phyloP scores from a whole-genome alignment of 2,329 filamentous ascomycete genomes.

The Calonectria montana region DNA sequence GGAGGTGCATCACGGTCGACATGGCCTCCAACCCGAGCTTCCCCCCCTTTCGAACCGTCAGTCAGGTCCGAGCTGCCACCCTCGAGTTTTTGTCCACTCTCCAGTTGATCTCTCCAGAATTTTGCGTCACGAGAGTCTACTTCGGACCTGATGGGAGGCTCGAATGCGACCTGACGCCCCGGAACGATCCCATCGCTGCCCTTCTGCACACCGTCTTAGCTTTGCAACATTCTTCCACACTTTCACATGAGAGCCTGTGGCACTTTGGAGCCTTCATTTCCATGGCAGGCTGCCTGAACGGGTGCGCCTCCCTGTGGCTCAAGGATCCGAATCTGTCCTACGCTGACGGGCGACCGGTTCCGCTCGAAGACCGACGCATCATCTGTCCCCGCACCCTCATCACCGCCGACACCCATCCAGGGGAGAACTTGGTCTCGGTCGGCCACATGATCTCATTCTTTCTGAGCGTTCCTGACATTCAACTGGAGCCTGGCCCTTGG shows the following conservation, averaged over 20 bases:
- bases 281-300: background rate
- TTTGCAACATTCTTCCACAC: background rate
- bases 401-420: background rate
- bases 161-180: background rate
- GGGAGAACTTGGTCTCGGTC: background rate
- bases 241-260: background rate
- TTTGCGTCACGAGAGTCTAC: background rate
- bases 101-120: background rate
- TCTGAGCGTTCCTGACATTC: background rate
- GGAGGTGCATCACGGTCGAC: background rate
- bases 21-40: background rate
- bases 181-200: background rate
- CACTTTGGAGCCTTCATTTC: background rate
- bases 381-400: background rate
- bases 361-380: background rate
- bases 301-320: background rate
- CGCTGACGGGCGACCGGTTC: background rate
- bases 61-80: background rate
- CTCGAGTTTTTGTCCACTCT: background rate
- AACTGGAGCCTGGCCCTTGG: background rate
- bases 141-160: background rate
- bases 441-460: background rate
- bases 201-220: background rate
- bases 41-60: background rate
- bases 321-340: background rate